phyloP scores from a whole-genome alignment of 768 basidiomycete species.

The Postia placenta region DNA sequence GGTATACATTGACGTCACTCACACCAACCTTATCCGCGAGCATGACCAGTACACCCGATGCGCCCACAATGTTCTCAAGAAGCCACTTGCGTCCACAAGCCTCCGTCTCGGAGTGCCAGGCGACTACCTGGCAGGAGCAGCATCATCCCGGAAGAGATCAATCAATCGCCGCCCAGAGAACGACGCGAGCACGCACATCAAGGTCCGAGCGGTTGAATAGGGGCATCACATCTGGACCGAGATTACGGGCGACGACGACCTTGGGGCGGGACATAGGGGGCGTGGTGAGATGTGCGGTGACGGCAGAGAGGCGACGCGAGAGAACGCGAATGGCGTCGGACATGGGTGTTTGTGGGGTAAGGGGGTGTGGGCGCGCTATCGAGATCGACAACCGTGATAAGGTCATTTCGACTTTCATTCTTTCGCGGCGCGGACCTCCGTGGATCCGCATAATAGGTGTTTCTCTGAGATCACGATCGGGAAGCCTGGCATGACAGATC shows the following conservation, averaged over 20 bases:
- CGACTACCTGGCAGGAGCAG: constrained; percentile 30
- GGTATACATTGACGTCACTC: constrained; percentile 6
- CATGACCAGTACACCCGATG: constrained; percentile 52
- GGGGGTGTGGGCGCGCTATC: neutral
- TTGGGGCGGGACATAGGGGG: constrained; percentile 23
- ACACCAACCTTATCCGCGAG: constrained; percentile 60
- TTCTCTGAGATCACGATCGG: too few relatives aligned
- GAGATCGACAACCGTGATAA: neutral
- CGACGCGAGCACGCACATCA: constrained; percentile 37
- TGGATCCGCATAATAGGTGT: too few relatives aligned
- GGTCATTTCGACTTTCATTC: too few relatives aligned
- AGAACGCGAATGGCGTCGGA: neutral
- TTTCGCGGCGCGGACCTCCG: too few relatives aligned
- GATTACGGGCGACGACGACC: constrained; percentile 53
- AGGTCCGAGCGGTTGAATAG: constrained; percentile 43
- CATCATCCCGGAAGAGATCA: too few relatives aligned
- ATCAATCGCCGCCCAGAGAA: too few relatives aligned
- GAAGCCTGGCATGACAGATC: too few relatives aligned
- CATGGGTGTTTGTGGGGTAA: neutral
- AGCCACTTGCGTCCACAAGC: constrained; percentile 65
- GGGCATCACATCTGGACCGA: constrained; percentile 62
- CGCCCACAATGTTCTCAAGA: constrained; percentile 62
- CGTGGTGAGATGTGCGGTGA: neutral
- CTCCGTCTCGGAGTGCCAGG: constrained; percentile 45
- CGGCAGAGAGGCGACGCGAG: neutral